Evolutionary conservation across 345 rosid species (phyloP), one percentile per base, ranked within the genome.

Genomic region (Eucalyptus rudis): DNA sequence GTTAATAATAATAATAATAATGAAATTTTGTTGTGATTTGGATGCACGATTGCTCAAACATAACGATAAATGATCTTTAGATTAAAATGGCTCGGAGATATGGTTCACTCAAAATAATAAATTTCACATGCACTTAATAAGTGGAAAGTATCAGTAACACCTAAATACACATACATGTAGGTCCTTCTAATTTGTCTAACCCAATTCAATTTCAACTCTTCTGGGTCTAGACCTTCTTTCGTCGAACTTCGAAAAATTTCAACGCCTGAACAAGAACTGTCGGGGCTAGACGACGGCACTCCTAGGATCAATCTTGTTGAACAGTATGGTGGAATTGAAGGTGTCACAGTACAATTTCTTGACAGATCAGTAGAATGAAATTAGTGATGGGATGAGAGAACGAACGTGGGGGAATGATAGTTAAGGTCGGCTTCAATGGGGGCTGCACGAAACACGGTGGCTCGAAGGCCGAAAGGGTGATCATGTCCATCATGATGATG

Each of bases 371-470:
- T 88, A 19, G 17, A 49, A 49, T 14, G 87, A 80, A 62, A 68
- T n/a, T 47, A 40, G n/a, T 50, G 54, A 54, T 81, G 86, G 33
- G 22, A 56, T 25, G 47, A 59, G 86, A 64, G 68, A 84, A 43
- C 19, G 89, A 91, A 88, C 81, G 76, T 86, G 92, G 86, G 89
- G 13, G 90, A 40, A 87, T 91, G 91, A 87, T 89, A 24, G 36
- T 31, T 44, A 15, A 89, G 86, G 92, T 89, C 87, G 76, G 88
- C 91, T 24, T 17, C 50, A 56, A 19, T 58, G 45, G 90, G 88
- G 90, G 91, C 93, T 90, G 93, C 93, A 90, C 94, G 86, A 87
- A 92, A 87, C 93, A 92, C 93, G 87, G 33, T 22, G 68, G 47
- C 91, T 86, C 90, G 88, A 86, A 86, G 84, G 47, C 84, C 84